These are phyloP conservation scores for Cercospora sp. DNA, from an alignment of 2,329 filamentous ascomycete species.

Conservation along the genomic window DNA sequence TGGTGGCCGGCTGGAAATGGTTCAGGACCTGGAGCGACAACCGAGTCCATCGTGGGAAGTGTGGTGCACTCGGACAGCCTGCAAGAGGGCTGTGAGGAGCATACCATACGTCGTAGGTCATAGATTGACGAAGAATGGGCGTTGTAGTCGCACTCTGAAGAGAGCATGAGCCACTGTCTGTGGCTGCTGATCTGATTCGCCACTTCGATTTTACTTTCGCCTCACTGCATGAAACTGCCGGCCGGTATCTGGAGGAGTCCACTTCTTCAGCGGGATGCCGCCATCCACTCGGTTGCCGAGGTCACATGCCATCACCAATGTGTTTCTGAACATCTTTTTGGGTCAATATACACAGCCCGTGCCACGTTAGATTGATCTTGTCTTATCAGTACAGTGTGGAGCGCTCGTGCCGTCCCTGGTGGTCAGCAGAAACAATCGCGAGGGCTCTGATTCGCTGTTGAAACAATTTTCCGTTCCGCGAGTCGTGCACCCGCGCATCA, in stretches of 20 bases:
- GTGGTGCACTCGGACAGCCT: background rate
- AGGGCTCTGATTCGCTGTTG: background rate
- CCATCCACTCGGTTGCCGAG: background rate
- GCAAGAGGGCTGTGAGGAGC: background rate
- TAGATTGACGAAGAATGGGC: background rate
- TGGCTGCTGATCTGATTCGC: background rate
- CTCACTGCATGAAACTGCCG: slow-evolving; percentile 11
- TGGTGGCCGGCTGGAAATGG: background rate
- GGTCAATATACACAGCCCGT: background rate
- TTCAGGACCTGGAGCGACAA: background rate
- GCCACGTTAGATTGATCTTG: background rate
- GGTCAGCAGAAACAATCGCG: background rate
- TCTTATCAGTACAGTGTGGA: background rate
- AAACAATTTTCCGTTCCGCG: slow-evolving; percentile 3
- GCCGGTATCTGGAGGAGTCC: background rate
- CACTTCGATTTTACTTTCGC: background rate
- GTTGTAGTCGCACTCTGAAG: background rate
- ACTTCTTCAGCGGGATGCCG: slow-evolving; percentile 1
- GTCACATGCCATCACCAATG: background rate
- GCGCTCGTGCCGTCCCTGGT: background rate
- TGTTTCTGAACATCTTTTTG: background rate
- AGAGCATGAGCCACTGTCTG: background rate
- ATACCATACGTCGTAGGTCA: background rate
- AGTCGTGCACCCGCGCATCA: background rate
- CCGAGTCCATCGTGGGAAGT: background rate